A percentile compares a stretch with the other conserved stretches of the same genome.
These are phyloP conservation scores for Novymonas esmeraldas DNA, from an alignment of 208 protist species.

Conservation along the genomic window DNA sequence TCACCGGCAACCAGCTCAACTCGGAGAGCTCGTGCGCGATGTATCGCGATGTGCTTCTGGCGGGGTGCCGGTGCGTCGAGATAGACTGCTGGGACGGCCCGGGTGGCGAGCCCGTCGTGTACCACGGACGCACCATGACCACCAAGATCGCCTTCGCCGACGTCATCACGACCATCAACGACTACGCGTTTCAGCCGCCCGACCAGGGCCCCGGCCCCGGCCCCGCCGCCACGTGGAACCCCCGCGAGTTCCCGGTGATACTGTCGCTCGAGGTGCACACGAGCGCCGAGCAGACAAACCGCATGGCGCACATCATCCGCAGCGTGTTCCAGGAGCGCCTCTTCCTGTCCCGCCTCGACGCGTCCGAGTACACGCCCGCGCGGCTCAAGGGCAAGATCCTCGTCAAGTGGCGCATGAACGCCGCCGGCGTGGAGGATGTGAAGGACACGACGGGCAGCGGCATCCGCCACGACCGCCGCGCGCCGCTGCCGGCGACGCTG, in stretches of 20 bases:
- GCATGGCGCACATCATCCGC: constrained; percentile 51
- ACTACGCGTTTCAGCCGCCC: constrained; percentile 58
- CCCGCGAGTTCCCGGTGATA: constrained; percentile 73
- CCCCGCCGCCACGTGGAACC: constrained; percentile 24
- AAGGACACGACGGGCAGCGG: constrained; percentile 47
- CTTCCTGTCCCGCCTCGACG: constrained; percentile 27
- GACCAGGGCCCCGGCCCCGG: not conserved
- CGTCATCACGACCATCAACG: constrained; percentile 62
- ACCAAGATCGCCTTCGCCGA: constrained; percentile 72
- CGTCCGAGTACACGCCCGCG: constrained; percentile 43
- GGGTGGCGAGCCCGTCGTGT: constrained; percentile 73
- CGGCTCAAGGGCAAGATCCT: constrained; percentile 60
- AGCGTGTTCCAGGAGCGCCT: constrained; percentile 8
- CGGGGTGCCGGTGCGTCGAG: constrained; percentile 85
- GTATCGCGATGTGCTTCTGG: constrained; percentile 63
- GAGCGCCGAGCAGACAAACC: constrained; percentile 48
- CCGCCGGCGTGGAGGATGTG: constrained; percentile 36
- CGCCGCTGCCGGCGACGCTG: constrained; percentile 6
- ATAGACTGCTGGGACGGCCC: constrained; percentile 87
- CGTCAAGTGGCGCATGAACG: constrained; percentile 68
- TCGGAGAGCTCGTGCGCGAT: constrained; percentile 47
- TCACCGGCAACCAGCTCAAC: constrained; percentile 93
- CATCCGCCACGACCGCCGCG: constrained; percentile 28
- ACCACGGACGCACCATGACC: constrained; percentile 83
- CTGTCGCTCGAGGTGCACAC: constrained; percentile 89